Base-by-base conservation (phyloP, 768 basidiomycete species). In the Lentinula aciculospora region DNA sequence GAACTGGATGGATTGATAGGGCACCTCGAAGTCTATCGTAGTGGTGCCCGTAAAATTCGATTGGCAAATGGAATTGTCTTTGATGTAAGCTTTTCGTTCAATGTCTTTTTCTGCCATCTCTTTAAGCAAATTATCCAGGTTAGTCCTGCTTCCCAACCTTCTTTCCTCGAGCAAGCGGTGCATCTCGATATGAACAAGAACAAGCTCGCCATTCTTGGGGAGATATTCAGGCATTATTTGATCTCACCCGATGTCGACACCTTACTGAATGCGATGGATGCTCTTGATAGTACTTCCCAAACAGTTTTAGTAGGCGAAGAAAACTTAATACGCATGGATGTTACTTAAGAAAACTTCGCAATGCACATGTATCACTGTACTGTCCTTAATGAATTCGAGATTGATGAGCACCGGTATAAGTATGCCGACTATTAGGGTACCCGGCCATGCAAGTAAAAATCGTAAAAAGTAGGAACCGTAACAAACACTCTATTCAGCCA, bases 81-180 rank as follows among this genome's bases (percentile, higher is more conserved):
- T 67, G 88, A 95, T 67, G 94, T 94, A 68, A 61, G 85, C 73
- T 17, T 17, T 12, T 28, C 48, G 36, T 56, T 37, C 4, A 23
- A 31, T 17, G 58, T 60, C 34, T 60, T 39, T 56, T n/a, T 32
- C 40, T 37, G n/a, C 10, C 31, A 12, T 27, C 3, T 37, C 49
- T 50, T 13, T 53, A 7, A n/a, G n/a, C n/a, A 51, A 37, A 9
- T 23, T 34, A 4, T 17, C 39, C 36, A 92, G 94, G 86, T 96
- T 31, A 83, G 81, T 17, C 84, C 88, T 9, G 91, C 87, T 7
- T 92, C 90, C 1, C 88, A 88, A 56, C 84, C 92, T 1, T 89
- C 92, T 0, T 96, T 96, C 69, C 79, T 95, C 2, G 92, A 95
- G 67, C 92, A 96, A 57, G 88, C 89, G 5, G 86, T 91, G 19